Conservation (phyloP, 768 basidiomycete species). For the Russula ochroleuca region DNA sequence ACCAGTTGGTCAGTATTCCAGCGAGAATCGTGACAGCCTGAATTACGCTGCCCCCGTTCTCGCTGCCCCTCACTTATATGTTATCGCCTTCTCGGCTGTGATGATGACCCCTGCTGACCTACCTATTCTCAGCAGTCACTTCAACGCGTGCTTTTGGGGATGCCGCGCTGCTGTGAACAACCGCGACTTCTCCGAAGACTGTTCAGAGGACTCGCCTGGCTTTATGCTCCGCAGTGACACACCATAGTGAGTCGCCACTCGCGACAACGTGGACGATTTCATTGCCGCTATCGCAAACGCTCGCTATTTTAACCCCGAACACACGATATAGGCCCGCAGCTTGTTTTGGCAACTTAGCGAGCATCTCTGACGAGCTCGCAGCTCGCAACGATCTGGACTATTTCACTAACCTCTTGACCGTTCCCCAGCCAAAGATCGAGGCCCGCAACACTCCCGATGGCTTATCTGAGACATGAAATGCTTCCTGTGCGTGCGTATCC, state of each 20-base stretch:
- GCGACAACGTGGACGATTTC: background rate
- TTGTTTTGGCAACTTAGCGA: too few species aligned
- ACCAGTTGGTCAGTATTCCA: slow-evolving; percentile 17
- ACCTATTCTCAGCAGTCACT: background rate
- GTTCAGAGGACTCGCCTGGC: background rate
- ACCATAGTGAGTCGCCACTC: too few species aligned
- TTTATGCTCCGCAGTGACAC: too few species aligned
- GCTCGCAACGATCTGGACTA: background rate
- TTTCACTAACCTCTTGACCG: background rate
- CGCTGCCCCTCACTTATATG: slow-evolving; percentile 7
- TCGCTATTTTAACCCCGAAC: too few species aligned
- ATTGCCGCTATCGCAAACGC: background rate
- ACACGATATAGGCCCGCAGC: too few species aligned
- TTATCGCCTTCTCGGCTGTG: background rate
- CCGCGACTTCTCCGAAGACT: background rate
- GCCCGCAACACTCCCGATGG: background rate
- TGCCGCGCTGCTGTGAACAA: background rate
- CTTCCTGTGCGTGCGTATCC: slow-evolving; percentile 60
- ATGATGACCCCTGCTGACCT: background rate
- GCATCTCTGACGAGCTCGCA: background rate
- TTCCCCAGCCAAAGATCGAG: background rate
- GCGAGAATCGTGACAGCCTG: background rate
- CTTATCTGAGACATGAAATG: slow-evolving; percentile 48
- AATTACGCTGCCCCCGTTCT: background rate
- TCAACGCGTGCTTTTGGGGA: background rate